phyloP scores from a whole-genome alignment of 2,329 filamentous ascomycete species.

The Graphiopsis chlorocephala region DNA sequence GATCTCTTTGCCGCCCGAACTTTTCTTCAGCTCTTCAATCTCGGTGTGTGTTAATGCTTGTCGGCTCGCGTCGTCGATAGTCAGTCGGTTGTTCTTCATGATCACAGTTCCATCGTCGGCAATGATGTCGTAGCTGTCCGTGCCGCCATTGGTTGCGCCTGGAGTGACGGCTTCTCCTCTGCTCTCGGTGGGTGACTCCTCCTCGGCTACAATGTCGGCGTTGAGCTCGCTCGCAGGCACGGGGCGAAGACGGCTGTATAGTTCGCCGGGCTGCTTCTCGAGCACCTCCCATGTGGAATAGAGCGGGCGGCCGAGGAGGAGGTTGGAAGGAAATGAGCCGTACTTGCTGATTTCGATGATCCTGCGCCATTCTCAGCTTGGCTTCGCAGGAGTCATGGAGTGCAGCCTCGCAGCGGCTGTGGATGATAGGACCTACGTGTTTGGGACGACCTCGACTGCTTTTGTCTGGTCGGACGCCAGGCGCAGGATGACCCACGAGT shows the following conservation, averaged over 20 bases:
- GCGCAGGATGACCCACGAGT: conserved; percentile 47
- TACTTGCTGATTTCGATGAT: conserved; percentile 90
- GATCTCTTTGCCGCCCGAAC: conserved; percentile 77
- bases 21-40: conserved; percentile 67
- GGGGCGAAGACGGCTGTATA: conserved; percentile 68
- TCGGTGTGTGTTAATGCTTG: conserved; percentile 74
- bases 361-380: conserved; percentile 49
- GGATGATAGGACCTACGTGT: conserved; percentile 55
- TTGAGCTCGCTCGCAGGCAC: conserved; percentile 81
- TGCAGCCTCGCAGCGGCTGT: conserved; percentile 13
- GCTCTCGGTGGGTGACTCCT: conserved; percentile 40
- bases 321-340: conserved; percentile 83
- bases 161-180: conserved; percentile 28
- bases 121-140: conserved; percentile 42
- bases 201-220: conserved; percentile 66
- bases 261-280: conserved; percentile 64
- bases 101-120: conserved; percentile 49
- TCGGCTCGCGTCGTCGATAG: conserved; percentile 60
- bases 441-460: conserved; percentile 58
- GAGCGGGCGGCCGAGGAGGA: conserved; percentile 86
- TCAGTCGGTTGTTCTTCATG: conserved; percentile 63
- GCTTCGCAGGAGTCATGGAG: conserved; percentile 32
- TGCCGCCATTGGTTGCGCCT: conserved; percentile 21
- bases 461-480: conserved; percentile 59
- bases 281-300: conserved; percentile 87